Evolutionary conservation across 331 rosid genomes (phyloP), one percentile per base, ranked within the genome.

Genomic region (Malus hybrid): DNA sequence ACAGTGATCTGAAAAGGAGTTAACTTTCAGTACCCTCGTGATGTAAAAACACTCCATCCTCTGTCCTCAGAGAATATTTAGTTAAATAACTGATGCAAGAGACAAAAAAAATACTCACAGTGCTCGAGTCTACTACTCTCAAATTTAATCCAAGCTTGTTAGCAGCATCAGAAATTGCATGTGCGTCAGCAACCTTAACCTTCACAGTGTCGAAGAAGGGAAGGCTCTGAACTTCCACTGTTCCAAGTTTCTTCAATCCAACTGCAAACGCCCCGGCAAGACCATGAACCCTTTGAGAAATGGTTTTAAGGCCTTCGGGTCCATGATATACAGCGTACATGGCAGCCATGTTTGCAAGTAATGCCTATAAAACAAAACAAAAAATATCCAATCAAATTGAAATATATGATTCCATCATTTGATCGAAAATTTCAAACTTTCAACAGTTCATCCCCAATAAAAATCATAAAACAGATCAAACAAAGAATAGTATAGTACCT

Each of bases 261-360:
- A 85, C 84, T 29, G 98, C 85, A 83, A 93, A 89, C 10, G 67
- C 86, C n/a, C 97, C 96, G 27, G 98, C 97, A 80, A 93, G 98
- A 79, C 97, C 97, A 79, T 93, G 98, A 82, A 85, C 94, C 70
- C 98, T 83, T 64, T 88, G 85, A 4, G 90, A 89, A 59, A 93
- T 93, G 73, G 84, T 65, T 72, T 93, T 91, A 76, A 93, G 96
- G 73, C 98, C 98, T 83, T 84, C 91, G 9, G 97, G 97, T 83
- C 98, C 98, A 73, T 93, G 98, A 76, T 93, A 93, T 48, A 93
- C 97, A 15, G 98, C 98, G 78, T 80, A 93, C 98, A 93, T 89
- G 69, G 98, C 97, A 81, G 98, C 97, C 98, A 93, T 93, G 88
- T 93, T 93, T 73, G 98, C 98, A 80, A 93, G 96, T 65, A 93